phyloP scores from a whole-genome alignment of 225 moss, liverwort and hornwort genomes.

The Physcomitrellopsis africana region DNA sequence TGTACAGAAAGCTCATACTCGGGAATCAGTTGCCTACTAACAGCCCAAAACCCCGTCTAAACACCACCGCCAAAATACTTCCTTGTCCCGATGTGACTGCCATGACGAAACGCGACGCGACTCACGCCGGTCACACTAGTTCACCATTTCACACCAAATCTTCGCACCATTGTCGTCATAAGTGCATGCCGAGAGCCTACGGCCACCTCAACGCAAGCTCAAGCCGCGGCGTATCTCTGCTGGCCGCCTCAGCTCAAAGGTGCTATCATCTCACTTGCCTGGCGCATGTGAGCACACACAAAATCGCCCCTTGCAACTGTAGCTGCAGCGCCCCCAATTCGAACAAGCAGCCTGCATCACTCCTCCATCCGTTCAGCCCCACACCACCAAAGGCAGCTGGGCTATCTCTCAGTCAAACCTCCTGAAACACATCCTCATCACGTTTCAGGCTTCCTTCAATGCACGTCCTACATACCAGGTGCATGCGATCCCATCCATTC shows the following conservation, averaged over 20 bases:
- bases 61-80: neutral
- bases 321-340: constrained; percentile 8
- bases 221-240: constrained; percentile 8
- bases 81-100: constrained; percentile 11
- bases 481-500: neutral
- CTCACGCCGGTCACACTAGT: neutral
- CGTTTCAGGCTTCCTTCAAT: constrained; percentile 27
- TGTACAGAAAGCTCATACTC: constrained; percentile 38
- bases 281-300: neutral
- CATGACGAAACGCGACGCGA: too few relatives aligned
- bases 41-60: constrained; percentile 9
- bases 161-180: neutral
- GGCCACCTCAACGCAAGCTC: neutral
- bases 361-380: constrained; percentile 17
- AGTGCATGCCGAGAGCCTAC: neutral
- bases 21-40: constrained; percentile 11
- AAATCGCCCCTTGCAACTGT: constrained; percentile 25
- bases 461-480: neutral
- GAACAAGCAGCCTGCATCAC: constrained; percentile 10
- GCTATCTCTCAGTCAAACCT: constrained; percentile 27
- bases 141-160: constrained; percentile 17
- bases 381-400: constrained; percentile 27
- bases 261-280: neutral
- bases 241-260: constrained; percentile 15
- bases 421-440: constrained; percentile 43